phyloP scores from a whole-genome alignment of 192 early-diverging fungal species.

The Backusella liffmaniae region DNA sequence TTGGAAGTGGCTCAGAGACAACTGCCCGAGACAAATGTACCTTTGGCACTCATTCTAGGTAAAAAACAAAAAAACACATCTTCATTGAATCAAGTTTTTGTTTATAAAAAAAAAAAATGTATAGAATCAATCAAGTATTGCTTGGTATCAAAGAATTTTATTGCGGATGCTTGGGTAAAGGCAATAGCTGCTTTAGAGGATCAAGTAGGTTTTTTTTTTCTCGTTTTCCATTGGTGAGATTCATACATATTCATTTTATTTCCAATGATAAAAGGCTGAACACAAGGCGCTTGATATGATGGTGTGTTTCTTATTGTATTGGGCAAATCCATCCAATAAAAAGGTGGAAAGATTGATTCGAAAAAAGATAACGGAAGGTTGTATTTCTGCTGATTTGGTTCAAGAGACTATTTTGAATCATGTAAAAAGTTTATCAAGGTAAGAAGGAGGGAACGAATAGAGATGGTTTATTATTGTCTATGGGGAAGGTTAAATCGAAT shows the following conservation, averaged over 20 bases:
- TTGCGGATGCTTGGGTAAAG: slow-evolving; percentile 70
- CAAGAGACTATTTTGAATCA: slow-evolving; percentile 49
- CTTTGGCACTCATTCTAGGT: slow-evolving; percentile 49
- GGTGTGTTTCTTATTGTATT: slow-evolving; percentile 50
- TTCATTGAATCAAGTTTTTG: neutral
- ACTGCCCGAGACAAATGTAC: slow-evolving; percentile 11
- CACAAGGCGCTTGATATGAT: slow-evolving; percentile 54
- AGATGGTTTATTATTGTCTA: neutral
- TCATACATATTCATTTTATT: neutral
- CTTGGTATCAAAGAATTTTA: slow-evolving; percentile 64
- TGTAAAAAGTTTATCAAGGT: slow-evolving; percentile 44
- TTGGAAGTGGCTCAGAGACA: slow-evolving; percentile 47
- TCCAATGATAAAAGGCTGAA: slow-evolving; percentile 25
- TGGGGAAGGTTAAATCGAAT: neutral
- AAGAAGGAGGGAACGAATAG: neutral
- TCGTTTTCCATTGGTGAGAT: neutral
- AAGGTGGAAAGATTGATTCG: slow-evolving; percentile 49
- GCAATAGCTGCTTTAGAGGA: slow-evolving; percentile 47
- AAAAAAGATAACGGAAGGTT: slow-evolving; percentile 48
- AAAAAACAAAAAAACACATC: neutral
- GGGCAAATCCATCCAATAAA: slow-evolving; percentile 50
- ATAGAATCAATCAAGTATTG: slow-evolving; percentile 65
- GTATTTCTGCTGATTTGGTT: slow-evolving; percentile 42
- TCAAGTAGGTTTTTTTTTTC: slow-evolving; percentile 38
- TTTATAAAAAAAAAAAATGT: neutral